Percentiles rank a stretch among this genome's conserved stretches.
These are phyloP conservation scores for Lavandula angustifolia DNA, from an alignment of 257 asterid genomes.

Conservation along the genomic window DNA sequence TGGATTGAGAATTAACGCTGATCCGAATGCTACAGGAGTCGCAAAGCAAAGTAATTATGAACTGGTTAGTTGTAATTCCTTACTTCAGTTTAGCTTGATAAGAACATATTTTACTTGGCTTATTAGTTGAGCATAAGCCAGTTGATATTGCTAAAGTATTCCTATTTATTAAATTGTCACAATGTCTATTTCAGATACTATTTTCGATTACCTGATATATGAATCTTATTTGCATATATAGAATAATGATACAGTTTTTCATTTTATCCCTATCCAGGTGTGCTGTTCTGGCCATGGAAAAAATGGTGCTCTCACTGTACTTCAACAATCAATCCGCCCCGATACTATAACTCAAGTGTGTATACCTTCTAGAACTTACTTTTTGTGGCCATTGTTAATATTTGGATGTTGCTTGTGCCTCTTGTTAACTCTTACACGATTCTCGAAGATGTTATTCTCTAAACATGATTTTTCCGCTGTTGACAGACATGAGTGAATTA, in stretches of 20 bases:
- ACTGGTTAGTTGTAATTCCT: conserved; percentile 63
- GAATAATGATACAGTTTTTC: conserved; percentile 13
- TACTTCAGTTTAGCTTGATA: conserved; percentile 16
- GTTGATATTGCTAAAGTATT: conserved; percentile 23
- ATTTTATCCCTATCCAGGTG: conserved; percentile 58
- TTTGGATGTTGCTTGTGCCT: conserved; percentile 17
- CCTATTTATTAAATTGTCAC: conserved; percentile 6
- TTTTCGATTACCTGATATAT: conserved; percentile 19
- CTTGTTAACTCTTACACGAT: conserved; percentile 5
- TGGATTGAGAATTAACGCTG: conserved; percentile 88
- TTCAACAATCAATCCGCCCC: conserved; percentile 92
- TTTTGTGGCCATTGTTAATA: not conserved
- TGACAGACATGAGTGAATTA: conserved; percentile 5
- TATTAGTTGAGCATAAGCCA: conserved; percentile 21
- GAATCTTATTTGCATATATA: conserved; percentile 26
- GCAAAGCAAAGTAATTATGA: conserved; percentile 94
- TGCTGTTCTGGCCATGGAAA: conserved; percentile 99
- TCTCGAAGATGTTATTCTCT: conserved; percentile 29
- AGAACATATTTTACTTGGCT: conserved; percentile 25
- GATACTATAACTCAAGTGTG: conserved; percentile 90
- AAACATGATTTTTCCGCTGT: conserved; percentile 25
- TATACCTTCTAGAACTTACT: conserved; percentile 26
- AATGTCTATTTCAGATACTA: conserved; percentile 18
- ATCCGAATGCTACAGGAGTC: conserved; percentile 76
- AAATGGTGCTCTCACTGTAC: conserved; percentile 90